Conservation (phyloP, 768 basidiomycete genomes). For the Termitomyces sp. region DNA sequence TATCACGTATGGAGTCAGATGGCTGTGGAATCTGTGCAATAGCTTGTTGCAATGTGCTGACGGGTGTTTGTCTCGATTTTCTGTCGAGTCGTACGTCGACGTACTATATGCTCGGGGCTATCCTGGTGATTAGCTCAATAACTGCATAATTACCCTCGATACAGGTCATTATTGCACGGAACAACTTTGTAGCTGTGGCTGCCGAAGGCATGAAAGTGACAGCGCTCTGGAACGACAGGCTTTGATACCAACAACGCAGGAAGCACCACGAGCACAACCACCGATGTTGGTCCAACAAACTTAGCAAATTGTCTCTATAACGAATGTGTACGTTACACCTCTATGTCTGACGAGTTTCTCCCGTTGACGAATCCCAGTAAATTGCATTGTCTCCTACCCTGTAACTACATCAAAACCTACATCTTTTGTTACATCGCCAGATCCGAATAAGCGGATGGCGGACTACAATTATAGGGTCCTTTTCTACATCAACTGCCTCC, state of each 20-base stretch:
- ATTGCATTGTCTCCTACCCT: background rate
- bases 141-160: background rate
- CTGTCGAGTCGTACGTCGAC: conserved; percentile 32
- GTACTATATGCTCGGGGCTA: background rate
- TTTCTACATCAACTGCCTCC: background rate
- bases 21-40: conserved; percentile 27
- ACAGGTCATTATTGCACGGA: conserved; percentile 38
- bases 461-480: background rate
- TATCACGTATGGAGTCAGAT: conserved; percentile 26
- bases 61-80: conserved; percentile 40
- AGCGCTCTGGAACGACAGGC: conserved; percentile 27
- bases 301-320: background rate
- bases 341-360: background rate
- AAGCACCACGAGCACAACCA: conserved; percentile 26
- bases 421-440: background rate
- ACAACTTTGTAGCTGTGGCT: conserved; percentile 25
- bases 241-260: conserved; percentile 24
- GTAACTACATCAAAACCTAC: background rate
- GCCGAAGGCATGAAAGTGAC: conserved; percentile 12
- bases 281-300: conserved; percentile 24
- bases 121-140: background rate
- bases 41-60: conserved; percentile 34
- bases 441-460: background rate
- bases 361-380: background rate
- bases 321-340: background rate